Conservation (phyloP, 345 rosid species). For the Hibiscus trionum region DNA sequence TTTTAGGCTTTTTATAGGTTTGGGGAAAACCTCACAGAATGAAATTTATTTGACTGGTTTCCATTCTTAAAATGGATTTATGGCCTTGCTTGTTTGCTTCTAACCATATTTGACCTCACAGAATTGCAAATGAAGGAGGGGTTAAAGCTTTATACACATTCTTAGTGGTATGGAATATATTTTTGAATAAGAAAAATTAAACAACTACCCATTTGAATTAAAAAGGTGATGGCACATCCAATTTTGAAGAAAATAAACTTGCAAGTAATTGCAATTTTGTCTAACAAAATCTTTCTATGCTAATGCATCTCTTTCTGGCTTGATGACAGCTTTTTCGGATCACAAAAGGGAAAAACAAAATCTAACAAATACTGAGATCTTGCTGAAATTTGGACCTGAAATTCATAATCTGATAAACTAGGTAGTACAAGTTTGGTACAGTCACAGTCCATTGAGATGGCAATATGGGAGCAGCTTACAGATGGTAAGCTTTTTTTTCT, state of each 20-base stretch:
- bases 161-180: no score
- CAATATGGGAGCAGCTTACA: not conserved
- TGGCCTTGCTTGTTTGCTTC: slow-evolving; percentile 10
- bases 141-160: not conserved
- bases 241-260: no score
- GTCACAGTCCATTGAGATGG: not conserved
- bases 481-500: slow-evolving; percentile 4
- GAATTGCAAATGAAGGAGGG: not conserved
- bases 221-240: no score
- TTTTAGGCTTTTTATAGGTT: not conserved
- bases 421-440: slow-evolving; percentile 3
- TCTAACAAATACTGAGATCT: not conserved
- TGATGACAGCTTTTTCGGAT: not conserved
- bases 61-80: slow-evolving; percentile 11
- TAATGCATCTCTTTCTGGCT: not conserved
- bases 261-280: not conserved
- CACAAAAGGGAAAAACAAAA: not conserved
- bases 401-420: slow-evolving; percentile 3
- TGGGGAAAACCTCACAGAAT: slow-evolving; percentile 13
- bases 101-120: slow-evolving; percentile 1
- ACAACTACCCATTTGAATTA: no score
- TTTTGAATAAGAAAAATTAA: no score
- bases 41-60: slow-evolving; percentile 22
- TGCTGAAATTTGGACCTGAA: not conserved
- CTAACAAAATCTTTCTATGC: not conserved